These are phyloP conservation scores for Apiotrichum gracile DNA, from an alignment of 1,284 basidiomycete species.

Conservation along the genomic window DNA sequence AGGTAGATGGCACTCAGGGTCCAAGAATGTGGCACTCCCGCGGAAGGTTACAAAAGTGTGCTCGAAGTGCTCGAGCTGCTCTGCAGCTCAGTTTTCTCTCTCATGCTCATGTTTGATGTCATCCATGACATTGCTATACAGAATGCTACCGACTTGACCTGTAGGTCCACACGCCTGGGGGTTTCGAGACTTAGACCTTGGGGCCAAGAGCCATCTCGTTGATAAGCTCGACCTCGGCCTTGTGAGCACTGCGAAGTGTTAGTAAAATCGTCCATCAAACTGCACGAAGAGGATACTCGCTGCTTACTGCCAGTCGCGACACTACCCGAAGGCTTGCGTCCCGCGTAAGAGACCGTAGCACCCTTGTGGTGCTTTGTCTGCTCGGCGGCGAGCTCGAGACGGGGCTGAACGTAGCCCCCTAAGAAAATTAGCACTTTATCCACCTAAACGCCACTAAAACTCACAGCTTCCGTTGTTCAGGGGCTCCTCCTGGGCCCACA, in stretches of 20 bases:
- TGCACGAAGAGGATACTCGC: neutral
- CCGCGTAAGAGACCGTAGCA: constrained; percentile 79
- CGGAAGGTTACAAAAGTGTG: too few relatives aligned
- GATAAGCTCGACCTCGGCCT: constrained; percentile 76
- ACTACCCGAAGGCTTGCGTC: constrained; percentile 78
- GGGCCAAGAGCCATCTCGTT: constrained; percentile 41
- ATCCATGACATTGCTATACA: too few relatives aligned
- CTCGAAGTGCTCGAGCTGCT: too few relatives aligned
- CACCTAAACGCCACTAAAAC: too few relatives aligned
- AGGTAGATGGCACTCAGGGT: too few relatives aligned
- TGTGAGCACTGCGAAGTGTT: constrained; percentile 54
- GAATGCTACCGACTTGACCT: too few relatives aligned
- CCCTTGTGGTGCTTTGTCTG: constrained; percentile 84
- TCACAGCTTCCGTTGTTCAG: constrained; percentile 90
- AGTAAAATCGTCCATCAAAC: constrained; percentile 17
- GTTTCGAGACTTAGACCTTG: neutral
- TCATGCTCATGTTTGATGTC: too few relatives aligned
- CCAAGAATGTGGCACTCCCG: too few relatives aligned
- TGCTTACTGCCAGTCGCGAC: constrained; percentile 52
- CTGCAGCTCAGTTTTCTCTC: too few relatives aligned
- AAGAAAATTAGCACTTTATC: too few relatives aligned
- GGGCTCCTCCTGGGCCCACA: constrained; percentile 84
- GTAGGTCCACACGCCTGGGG: too few relatives aligned
- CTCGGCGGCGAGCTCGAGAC: constrained; percentile 68
- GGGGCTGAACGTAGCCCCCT: constrained; percentile 78